phyloP scores from a whole-genome alignment of 1,284 basidiomycete species.

The Polyporus tsugae region DNA sequence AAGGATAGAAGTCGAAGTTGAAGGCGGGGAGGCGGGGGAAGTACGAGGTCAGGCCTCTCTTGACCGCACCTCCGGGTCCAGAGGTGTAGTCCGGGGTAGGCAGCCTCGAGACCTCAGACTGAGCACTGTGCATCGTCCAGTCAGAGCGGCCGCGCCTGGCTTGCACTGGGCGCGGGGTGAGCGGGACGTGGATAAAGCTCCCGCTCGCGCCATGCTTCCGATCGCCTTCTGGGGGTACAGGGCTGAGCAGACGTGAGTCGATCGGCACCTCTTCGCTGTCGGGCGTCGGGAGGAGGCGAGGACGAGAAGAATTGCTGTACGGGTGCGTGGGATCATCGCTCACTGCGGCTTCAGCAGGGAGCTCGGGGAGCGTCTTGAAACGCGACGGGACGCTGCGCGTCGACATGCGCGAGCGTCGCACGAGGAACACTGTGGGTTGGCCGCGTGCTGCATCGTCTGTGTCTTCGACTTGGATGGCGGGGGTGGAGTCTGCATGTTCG shows the following conservation, averaged over 20 bases:
- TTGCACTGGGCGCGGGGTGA: conserved; percentile 31
- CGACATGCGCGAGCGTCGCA: conserved; percentile 27
- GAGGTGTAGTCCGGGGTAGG: conserved; percentile 34
- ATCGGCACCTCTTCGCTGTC: not conserved
- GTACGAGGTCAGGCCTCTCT: conserved; percentile 28
- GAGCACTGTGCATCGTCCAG: conserved; percentile 18
- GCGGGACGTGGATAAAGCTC: conserved; percentile 19
- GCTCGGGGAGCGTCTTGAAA: conserved; percentile 21
- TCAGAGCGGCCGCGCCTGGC: conserved; percentile 19
- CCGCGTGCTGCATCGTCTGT: conserved; percentile 23
- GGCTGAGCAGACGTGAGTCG: not conserved
- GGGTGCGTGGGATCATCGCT: not conserved
- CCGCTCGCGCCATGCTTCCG: not conserved
- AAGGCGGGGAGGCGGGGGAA: conserved; percentile 28
- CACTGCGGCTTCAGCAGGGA: conserved; percentile 10
- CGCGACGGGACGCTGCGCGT: conserved; percentile 14
- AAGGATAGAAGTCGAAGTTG: conserved; percentile 1
- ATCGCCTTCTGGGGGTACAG: conserved; percentile 5
- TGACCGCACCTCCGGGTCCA: not conserved
- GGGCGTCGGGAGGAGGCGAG: not conserved
- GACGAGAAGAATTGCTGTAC: not conserved
- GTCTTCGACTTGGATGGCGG: conserved; percentile 35
- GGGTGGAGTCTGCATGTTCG: conserved; percentile 24
- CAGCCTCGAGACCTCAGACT: conserved; percentile 24
- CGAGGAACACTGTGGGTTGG: conserved; percentile 35